These are phyloP conservation scores for Tolypocladium ovalisporum DNA, from an alignment of 2,329 filamentous ascomycete genomes.

Conservation along the genomic window DNA sequence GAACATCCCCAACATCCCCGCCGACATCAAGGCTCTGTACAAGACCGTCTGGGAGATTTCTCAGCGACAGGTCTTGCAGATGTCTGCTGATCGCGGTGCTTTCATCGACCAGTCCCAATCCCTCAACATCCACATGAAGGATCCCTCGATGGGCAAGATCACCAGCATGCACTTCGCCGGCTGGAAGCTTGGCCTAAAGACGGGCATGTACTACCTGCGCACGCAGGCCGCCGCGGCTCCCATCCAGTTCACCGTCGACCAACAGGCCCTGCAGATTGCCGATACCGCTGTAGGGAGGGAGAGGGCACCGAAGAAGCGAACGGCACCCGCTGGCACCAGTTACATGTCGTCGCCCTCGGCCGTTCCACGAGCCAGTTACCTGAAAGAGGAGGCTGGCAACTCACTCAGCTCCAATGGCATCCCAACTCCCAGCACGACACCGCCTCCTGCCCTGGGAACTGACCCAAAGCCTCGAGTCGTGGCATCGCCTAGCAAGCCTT, in stretches of 20 bases:
- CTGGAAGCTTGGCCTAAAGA: conserved; percentile 99
- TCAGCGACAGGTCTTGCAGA: conserved; percentile 89
- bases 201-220: conserved; percentile 99
- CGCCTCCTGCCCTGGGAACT: conserved; percentile 37
- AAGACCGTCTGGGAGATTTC: conserved; percentile 99
- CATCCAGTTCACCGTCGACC: conserved; percentile 98
- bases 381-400: conserved; percentile 39
- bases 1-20: conserved; percentile 91
- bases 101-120: conserved; percentile 99
- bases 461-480: conserved; percentile 31
- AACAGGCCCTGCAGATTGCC: conserved; percentile 80
- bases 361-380: conserved; percentile 57
- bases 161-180: conserved; percentile 99
- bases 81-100: conserved; percentile 95
- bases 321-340: conserved; percentile 40
- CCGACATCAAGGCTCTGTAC: conserved; percentile 93
- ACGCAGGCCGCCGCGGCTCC: conserved; percentile 94
- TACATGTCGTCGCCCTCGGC: conserved; percentile 49
- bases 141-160: conserved; percentile 99
- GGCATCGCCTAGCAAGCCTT: conserved; percentile 49
- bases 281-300: conserved; percentile 68
- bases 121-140: conserved; percentile 98
- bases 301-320: conserved; percentile 58
- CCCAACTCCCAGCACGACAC: conserved; percentile 58
- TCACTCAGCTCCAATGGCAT: conserved; percentile 43